phyloP scores from a whole-genome alignment of 1,139 yeast species.

The Tardiomyces blankii region DNA sequence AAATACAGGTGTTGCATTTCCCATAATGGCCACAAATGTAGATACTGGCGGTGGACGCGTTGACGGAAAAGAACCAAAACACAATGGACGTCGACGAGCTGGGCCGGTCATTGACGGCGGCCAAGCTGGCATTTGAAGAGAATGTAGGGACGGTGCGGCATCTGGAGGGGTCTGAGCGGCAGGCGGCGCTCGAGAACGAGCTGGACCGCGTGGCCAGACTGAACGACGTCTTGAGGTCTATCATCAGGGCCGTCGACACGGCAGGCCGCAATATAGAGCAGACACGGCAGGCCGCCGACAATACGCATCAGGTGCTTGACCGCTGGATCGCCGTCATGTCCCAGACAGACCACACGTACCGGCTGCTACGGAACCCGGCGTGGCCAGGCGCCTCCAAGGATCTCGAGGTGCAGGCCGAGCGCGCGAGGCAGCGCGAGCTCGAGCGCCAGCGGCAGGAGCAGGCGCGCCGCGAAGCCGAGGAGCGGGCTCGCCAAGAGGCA shows the following conservation, averaged over 20 bases:
- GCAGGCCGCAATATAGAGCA: constrained; percentile 15
- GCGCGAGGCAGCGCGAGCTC: constrained; percentile 14
- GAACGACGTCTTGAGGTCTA: constrained; percentile 16
- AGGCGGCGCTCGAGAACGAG: constrained; percentile 7
- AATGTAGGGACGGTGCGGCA: neutral
- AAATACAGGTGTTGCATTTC: no score
- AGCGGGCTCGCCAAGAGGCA: constrained; percentile 10
- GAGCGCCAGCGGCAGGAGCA: constrained; percentile 12
- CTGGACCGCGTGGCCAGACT: constrained; percentile 16
- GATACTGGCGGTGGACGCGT: no score
- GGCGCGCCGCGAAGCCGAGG: constrained; percentile 8
- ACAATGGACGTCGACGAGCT: constrained; percentile 4
- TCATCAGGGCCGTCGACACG: constrained; percentile 13
- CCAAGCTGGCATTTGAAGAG: constrained; percentile 4
- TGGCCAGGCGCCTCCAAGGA: constrained; percentile 26
- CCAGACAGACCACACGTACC: constrained; percentile 26
- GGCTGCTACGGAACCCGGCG: constrained; percentile 16
- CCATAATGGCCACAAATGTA: no score
- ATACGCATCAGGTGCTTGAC: constrained; percentile 24
- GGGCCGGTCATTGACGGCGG: constrained; percentile 5
- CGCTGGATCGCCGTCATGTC: constrained; percentile 25
- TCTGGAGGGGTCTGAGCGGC: neutral
- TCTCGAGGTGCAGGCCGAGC: constrained; percentile 15
- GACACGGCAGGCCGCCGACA: constrained; percentile 17
- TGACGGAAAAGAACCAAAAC: no score